These are phyloP conservation scores for Botryotinia globosa DNA, from an alignment of 2,329 filamentous ascomycete species.

Conservation along the genomic window DNA sequence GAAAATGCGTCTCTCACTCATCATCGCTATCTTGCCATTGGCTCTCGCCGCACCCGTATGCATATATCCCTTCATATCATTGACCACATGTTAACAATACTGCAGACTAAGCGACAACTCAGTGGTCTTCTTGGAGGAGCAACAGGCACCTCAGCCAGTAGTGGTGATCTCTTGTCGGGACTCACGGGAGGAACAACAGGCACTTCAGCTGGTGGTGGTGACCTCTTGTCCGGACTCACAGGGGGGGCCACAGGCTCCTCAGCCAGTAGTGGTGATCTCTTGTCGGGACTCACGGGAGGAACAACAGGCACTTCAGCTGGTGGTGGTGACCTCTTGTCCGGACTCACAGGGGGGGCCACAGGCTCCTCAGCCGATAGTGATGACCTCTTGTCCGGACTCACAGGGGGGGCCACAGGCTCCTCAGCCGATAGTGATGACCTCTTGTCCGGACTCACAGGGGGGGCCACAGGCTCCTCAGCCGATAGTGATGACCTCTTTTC, in stretches of 20 bases:
- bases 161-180: background rate
- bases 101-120: background rate
- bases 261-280: background rate
- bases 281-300: background rate
- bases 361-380: background rate
- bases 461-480: background rate
- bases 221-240: background rate
- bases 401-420: background rate
- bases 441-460: background rate
- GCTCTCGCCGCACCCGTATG: conserved; percentile 7
- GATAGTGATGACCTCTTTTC: background rate
- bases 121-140: background rate
- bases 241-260: background rate
- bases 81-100: background rate
- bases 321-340: background rate
- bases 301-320: too few relatives aligned
- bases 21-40: background rate
- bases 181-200: background rate
- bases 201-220: background rate
- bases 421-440: background rate
- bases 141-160: background rate
- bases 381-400: background rate
- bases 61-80: background rate
- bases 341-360: background rate
- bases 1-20: conserved; percentile 12